Evolutionary conservation across 1,139 yeast species (phyloP).

Genomic region (Entelexis sorbosivorans): DNA sequence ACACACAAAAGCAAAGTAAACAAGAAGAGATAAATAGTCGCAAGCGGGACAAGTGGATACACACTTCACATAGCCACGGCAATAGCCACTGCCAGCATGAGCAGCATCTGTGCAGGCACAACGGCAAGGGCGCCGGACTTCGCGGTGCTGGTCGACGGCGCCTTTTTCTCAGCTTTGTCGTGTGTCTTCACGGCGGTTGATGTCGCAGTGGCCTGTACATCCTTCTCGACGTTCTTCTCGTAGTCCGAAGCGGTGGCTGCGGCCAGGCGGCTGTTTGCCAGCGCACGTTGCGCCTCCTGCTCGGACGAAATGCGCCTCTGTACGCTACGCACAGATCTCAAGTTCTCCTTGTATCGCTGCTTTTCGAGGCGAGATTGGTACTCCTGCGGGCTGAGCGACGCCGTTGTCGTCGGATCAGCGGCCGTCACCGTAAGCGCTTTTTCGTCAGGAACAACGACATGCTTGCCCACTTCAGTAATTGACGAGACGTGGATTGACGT

Average conservation of each 20-base stretch:
- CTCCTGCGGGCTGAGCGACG: conserved; percentile 19
- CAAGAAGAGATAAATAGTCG: background rate
- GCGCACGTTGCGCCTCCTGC: background rate
- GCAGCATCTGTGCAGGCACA: background rate
- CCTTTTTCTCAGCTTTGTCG: background rate
- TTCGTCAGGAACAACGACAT: background rate
- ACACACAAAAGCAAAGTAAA: background rate
- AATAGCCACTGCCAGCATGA: background rate
- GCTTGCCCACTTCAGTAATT: background rate
- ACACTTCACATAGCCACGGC: background rate
- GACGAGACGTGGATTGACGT: background rate
- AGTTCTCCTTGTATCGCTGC: conserved; percentile 16
- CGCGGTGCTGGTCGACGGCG: background rate
- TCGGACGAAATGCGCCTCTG: conserved; percentile 11
- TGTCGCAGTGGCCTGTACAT: background rate
- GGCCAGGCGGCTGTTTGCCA: background rate
- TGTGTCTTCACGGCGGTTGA: background rate
- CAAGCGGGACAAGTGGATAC: background rate
- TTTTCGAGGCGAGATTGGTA: conserved; percentile 15
- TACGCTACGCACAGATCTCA: conserved; percentile 18
- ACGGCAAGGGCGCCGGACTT: background rate
- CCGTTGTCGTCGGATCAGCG: conserved; percentile 16
- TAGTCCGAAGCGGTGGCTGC: background rate
- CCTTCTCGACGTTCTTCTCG: conserved; percentile 1
- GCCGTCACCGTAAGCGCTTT: conserved; percentile 18